phyloP scores from a whole-genome alignment of 805 yeast genomes.

The Cyberlindnera misumaiensis region DNA sequence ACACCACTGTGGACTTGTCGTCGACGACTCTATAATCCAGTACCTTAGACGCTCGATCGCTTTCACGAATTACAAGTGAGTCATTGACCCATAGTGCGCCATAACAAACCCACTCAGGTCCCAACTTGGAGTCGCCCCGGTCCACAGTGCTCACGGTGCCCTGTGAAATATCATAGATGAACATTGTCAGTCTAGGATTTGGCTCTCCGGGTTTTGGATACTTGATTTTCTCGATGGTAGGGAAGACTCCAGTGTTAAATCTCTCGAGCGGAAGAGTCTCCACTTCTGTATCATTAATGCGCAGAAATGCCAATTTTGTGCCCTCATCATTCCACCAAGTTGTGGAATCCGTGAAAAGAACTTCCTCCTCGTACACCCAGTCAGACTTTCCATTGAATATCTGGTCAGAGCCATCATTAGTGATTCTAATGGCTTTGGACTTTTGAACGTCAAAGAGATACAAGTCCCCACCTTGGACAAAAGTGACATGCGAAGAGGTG shows the following conservation, averaged over 20 bases:
- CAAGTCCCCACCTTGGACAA: slow-evolving; percentile 49
- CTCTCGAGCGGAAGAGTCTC: slow-evolving; percentile 44
- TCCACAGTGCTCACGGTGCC: slow-evolving; percentile 10
- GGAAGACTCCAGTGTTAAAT: slow-evolving; percentile 44
- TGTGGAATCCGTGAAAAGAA: slow-evolving; percentile 47
- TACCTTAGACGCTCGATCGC: slow-evolving; percentile 55
- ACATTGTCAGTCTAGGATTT: slow-evolving; percentile 49
- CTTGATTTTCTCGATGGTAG: slow-evolving; percentile 37
- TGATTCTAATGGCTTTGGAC: slow-evolving; percentile 14
- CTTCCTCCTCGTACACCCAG: slow-evolving; percentile 85
- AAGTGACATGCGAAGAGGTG: slow-evolving; percentile 45
- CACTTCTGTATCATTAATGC: slow-evolving; percentile 55
- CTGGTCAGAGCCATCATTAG: slow-evolving; percentile 43
- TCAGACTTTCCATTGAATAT: slow-evolving; percentile 68
- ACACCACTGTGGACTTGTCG: slow-evolving; percentile 34
- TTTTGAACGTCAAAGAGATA: slow-evolving; percentile 36
- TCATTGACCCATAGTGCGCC: slow-evolving; percentile 54
- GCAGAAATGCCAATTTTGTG: slow-evolving; percentile 45
- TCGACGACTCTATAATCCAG: slow-evolving; percentile 39
- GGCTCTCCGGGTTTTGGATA: slow-evolving; percentile 71
- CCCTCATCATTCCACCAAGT: slow-evolving; percentile 75
- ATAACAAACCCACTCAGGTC: slow-evolving; percentile 49
- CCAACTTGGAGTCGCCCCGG: slow-evolving; percentile 25
- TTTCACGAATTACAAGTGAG: slow-evolving; percentile 47
- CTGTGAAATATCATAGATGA: slow-evolving; percentile 33